Evolutionary conservation across 768 basidiomycete genomes (phyloP), one percentile per base, ranked within the genome.

Genomic region (Infundibulicybe gibba): DNA sequence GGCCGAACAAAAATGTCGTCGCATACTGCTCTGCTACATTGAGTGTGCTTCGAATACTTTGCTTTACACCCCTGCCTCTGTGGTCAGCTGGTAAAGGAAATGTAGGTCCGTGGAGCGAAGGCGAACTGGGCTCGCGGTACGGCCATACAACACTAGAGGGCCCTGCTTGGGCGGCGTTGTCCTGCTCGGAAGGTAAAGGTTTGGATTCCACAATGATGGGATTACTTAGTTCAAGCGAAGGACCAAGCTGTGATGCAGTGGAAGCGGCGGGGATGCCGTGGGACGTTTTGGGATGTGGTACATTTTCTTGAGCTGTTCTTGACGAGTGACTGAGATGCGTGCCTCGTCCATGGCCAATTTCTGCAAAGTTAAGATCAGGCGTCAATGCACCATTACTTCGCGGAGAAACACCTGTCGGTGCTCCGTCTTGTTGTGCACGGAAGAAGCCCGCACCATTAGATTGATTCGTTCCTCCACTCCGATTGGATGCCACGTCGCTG

Each of bases 291-390:
- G 25, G 25, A 40, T 51, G 47, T 15, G 45, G 41, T 2, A 25
- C 32, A 30, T 49, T 43, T 40, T 55, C 52, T 14, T 45, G 38
- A 10, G 32, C 48, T 17, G 30, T 17, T 16, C 40, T 41, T 30
- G 52, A 25, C 40, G 44, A 47, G 30, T 40, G 44, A 19, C 57
- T 39, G 12, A 49, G 55, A 44, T 65, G 58, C 15, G 74, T 66
- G 5, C 84, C 85, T 21, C 83, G 74, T 3, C 85, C 85, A 57
- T 87, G 86, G 2, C 85, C 86, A 49, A 87, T 83, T 59, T 90
- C 88, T 5, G 87, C 85, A 51, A 76, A 87, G 53, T 84, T 75
- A 43, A 87, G 72, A 55, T 89, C 87, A 17, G 85, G 87, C 13
- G 85, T 89, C 59, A 81, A 63, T 14, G 78, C 75, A 37, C 84